Percentiles rank a stretch among this genome's conserved stretches.
Evolutionary conservation across 768 basidiomycete genomes (phyloP).

Genomic region (Phallus indusiatus): DNA sequence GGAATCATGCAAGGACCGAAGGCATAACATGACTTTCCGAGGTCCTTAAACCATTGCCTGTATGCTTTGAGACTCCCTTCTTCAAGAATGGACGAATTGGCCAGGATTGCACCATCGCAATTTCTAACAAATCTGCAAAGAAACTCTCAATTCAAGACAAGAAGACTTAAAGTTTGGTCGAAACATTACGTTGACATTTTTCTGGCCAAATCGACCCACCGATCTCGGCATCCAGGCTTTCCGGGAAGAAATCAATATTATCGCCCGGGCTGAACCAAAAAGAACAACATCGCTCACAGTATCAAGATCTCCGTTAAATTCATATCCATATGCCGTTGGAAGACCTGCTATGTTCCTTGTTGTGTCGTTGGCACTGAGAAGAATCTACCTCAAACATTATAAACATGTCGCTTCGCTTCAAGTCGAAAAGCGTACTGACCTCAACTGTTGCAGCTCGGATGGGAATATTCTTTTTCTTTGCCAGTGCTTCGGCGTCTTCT

Average conservation of each 20-base stretch:
- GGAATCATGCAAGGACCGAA: slow-evolving; percentile 13
- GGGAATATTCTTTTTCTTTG: neutral
- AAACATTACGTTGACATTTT: too few relatives aligned
- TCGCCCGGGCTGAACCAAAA: too few relatives aligned
- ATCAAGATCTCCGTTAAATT: too few relatives aligned
- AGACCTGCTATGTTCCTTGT: too few relatives aligned
- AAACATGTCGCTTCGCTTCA: too few relatives aligned
- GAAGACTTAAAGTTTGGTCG: neutral
- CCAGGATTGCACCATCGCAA: neutral
- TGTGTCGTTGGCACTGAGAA: too few relatives aligned
- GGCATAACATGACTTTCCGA: slow-evolving; percentile 8
- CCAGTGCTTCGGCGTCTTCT: neutral
- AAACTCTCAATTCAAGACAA: neutral
- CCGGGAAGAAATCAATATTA: too few relatives aligned
- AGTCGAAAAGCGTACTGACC: neutral
- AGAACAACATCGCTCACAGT: too few relatives aligned
- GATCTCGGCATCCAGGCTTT: too few relatives aligned
- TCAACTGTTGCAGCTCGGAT: neutral
- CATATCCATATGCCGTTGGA: too few relatives aligned
- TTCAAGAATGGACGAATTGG: slow-evolving; percentile 6
- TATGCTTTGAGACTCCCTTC: slow-evolving; percentile 11
- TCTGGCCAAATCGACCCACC: too few relatives aligned
- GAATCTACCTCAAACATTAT: neutral
- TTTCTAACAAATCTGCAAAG: neutral
- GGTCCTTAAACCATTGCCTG: slow-evolving; percentile 9